Conservation (phyloP, 2,329 filamentous ascomycete species). For the Bisporella sp. region DNA sequence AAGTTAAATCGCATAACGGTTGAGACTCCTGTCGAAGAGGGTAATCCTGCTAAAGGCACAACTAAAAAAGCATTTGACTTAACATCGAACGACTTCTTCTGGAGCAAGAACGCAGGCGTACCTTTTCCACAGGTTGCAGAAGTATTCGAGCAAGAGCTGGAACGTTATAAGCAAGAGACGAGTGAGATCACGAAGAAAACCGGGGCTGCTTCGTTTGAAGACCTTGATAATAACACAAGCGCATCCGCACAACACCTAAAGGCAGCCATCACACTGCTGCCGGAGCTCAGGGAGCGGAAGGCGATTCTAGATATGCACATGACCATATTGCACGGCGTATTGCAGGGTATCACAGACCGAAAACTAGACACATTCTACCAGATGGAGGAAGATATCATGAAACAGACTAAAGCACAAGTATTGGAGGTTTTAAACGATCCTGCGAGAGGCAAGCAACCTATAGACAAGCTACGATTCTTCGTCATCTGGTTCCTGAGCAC, state of each 20-base stretch:
- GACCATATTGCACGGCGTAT: slow-evolving; percentile 81
- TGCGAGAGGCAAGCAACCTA: slow-evolving; percentile 73
- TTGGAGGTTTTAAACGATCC: slow-evolving; percentile 77
- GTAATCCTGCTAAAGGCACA: slow-evolving; percentile 64
- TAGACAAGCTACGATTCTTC: slow-evolving; percentile 89
- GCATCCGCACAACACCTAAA: slow-evolving; percentile 92
- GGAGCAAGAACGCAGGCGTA: slow-evolving; percentile 82
- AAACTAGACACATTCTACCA: slow-evolving; percentile 96
- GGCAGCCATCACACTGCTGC: slow-evolving; percentile 86
- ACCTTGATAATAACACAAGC: slow-evolving; percentile 82
- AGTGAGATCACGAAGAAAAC: slow-evolving; percentile 93
- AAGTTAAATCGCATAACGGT: slow-evolving; percentile 91
- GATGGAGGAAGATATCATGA: slow-evolving; percentile 85
- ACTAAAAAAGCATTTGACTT: slow-evolving; percentile 88
- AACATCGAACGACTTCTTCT: slow-evolving; percentile 89
- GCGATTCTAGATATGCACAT: slow-evolving; percentile 96
- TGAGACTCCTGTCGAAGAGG: slow-evolving; percentile 73
- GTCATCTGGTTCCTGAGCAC: slow-evolving; percentile 97
- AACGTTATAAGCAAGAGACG: slow-evolving; percentile 91
- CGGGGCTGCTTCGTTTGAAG: slow-evolving; percentile 84
- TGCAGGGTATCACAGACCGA: slow-evolving; percentile 81
- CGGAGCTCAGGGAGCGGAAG: slow-evolving; percentile 88
- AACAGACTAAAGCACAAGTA: slow-evolving; percentile 84
- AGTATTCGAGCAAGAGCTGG: slow-evolving; percentile 89
- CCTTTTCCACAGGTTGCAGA: slow-evolving; percentile 96